Base-by-base conservation (phyloP, 1,284 basidiomycete species). In the Hortiboletus rubellus region DNA sequence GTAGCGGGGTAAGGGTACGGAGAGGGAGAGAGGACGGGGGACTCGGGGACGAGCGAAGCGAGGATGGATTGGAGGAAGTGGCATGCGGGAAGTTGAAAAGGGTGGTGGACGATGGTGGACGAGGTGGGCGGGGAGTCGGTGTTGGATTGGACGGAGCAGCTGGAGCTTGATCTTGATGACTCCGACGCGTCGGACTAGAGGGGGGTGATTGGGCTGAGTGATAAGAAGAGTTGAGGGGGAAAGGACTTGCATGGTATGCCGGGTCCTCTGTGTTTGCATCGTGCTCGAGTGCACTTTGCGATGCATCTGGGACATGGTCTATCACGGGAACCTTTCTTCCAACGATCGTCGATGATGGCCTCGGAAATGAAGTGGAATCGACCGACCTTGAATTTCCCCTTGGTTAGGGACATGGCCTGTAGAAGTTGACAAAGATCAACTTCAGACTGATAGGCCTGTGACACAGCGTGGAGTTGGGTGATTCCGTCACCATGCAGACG, bases 1-100 rank as follows among this genome's bases (percentile, higher is more conserved):
- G 79, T 77, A 47, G 84, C 76, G 61, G 79, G 73, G 67, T 83
- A 83, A 18, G 89, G 82, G 66, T 85, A 86, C 6, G 79, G 81
- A 70, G 77, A 84, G 5, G 70, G 70, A 38, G 54, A 73, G 56
- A 72, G 70, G 22, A 54, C 66, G 70, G 65, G 65, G 43, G 71
- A 75, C 12, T 69, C 69, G 52, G 73, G 72, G 58, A 53, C 72
- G 71, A 76, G 57, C 22, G 71, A 74, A 73, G 69, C 72, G 65
- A 71, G 82, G 62, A 89, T 78, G 62, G 79, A 74, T 71, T 84
- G 83, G 50, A 89, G 82, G 71, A 85, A 86, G 48, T 79, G 80
- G 77, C 83, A 85, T 55, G 63, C 72, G 49, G 70, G 69, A 44
- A 60, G 55, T 15, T 37, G 54, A 44, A 59, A 60, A 50, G 27